phyloP scores from a whole-genome alignment of 2,329 filamentous ascomycete species.

The Hypomyces rosellus region DNA sequence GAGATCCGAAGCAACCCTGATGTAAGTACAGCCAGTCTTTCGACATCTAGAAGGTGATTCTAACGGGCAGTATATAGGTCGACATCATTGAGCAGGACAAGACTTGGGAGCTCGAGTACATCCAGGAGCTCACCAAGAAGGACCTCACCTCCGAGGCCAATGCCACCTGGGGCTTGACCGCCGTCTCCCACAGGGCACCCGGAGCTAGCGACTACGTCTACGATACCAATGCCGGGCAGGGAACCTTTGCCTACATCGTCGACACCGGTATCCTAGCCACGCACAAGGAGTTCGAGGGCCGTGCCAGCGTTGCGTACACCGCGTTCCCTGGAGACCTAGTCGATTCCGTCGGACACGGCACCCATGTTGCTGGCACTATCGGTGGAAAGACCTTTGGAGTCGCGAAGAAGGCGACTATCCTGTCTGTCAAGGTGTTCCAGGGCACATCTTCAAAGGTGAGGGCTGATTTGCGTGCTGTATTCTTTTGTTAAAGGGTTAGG shows the following conservation, averaged over 20 bases:
- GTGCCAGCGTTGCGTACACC: conserved; percentile 33
- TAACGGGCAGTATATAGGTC: conserved; percentile 18
- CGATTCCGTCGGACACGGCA: conserved; percentile 36
- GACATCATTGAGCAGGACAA: conserved; percentile 24
- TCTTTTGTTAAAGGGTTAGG: too few relatives aligned
- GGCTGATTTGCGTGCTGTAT: background rate
- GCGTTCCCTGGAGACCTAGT: conserved; percentile 20
- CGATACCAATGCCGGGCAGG: conserved; percentile 41
- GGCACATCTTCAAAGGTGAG: conserved; percentile 14
- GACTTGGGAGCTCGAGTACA: conserved; percentile 23
- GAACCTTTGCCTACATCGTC: conserved; percentile 54
- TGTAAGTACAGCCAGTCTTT: conserved; percentile 24
- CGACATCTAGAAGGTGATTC: background rate
- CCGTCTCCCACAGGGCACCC: conserved; percentile 24
- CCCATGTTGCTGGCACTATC: conserved; percentile 33
- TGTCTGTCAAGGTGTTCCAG: conserved; percentile 42
- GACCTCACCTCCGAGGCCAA: conserved; percentile 23
- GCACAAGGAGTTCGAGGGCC: conserved; percentile 49
- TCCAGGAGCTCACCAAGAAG: conserved; percentile 19
- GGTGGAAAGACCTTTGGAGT: conserved; percentile 32
- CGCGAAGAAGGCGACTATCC: conserved; percentile 37
- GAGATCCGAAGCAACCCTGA: conserved; percentile 35
- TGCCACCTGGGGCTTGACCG: conserved; percentile 28
- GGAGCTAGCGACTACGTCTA: conserved; percentile 39
- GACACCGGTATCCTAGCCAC: conserved; percentile 54